These are phyloP conservation scores for Aureobasidium sp. DNA, from an alignment of 2,329 filamentous ascomycete species.

Conservation along the genomic window DNA sequence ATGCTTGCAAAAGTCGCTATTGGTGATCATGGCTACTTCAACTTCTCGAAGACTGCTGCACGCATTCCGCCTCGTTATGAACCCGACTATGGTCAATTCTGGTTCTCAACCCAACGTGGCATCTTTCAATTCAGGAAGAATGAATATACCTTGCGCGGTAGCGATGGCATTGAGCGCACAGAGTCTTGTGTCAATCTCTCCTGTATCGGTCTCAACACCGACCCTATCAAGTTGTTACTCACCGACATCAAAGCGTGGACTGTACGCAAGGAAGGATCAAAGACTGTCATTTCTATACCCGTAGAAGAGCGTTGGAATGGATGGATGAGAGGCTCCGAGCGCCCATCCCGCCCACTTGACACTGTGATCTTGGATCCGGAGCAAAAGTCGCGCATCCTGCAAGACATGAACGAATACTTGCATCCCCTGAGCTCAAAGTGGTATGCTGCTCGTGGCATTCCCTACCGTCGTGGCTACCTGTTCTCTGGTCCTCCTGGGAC, in stretches of 20 bases:
- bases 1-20: slow-evolving; percentile 25
- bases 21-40: slow-evolving; percentile 38
- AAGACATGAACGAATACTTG: slow-evolving; percentile 72
- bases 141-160: not conserved
- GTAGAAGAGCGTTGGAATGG: slow-evolving; percentile 27
- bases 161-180: not conserved
- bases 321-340: slow-evolving; percentile 39
- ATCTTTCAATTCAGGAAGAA: not conserved
- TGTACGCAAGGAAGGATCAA: slow-evolving; percentile 34
- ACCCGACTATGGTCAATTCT: slow-evolving; percentile 43
- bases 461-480: slow-evolving; percentile 77
- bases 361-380: slow-evolving; percentile 66
- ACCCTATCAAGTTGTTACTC: slow-evolving; percentile 43
- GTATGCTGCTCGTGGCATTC: slow-evolving; percentile 79
- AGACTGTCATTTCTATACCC: slow-evolving; percentile 42
- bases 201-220: slow-evolving; percentile 41
- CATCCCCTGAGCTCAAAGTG: slow-evolving; percentile 65
- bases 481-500: slow-evolving; percentile 59
- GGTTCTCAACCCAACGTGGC: slow-evolving; percentile 28
- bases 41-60: slow-evolving; percentile 43
- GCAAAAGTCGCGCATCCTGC: slow-evolving; percentile 59
- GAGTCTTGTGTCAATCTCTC: slow-evolving; percentile 32
- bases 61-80: slow-evolving; percentile 43
- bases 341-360: slow-evolving; percentile 63
- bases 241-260: slow-evolving; percentile 39